Conservation (phyloP, 2,329 filamentous ascomycete genomes). For the Orbilia quercus region DNA sequence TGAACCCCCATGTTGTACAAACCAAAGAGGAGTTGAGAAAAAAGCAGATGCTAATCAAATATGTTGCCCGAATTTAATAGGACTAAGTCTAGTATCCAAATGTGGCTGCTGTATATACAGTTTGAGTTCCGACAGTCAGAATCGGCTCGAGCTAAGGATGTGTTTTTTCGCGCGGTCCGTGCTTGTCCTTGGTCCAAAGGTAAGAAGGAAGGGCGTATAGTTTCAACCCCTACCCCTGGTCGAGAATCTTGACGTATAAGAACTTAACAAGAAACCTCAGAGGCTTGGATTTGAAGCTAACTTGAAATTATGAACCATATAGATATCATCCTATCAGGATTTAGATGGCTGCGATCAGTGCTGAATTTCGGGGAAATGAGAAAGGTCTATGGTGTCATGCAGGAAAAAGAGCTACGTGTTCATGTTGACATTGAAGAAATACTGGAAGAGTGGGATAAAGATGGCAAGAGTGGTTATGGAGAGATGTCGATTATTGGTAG, state of each 20-base stretch:
- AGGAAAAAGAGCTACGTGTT: conserved; percentile 72
- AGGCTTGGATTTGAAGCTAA: conserved; percentile 29
- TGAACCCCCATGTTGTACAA: neutral
- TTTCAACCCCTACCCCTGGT: neutral
- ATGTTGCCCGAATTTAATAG: conserved; percentile 58
- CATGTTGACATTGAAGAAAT: conserved; percentile 68
- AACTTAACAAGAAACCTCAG: neutral
- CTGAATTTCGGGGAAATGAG: conserved; percentile 67
- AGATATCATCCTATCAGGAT: conserved; percentile 70
- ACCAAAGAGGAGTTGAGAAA: neutral
- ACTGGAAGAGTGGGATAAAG: conserved; percentile 61
- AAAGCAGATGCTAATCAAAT: conserved; percentile 2
- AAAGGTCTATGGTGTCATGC: conserved; percentile 69
- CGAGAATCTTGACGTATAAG: neutral
- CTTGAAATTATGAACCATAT: conserved; percentile 18
- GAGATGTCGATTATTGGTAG: conserved; percentile 37
- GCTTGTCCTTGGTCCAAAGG: conserved; percentile 73
- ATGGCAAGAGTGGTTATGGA: conserved; percentile 38
- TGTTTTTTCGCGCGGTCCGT: conserved; percentile 70
- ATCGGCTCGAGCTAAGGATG: conserved; percentile 65
- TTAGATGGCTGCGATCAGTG: conserved; percentile 64
- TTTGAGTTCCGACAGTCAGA: conserved; percentile 66
- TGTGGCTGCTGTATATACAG: conserved; percentile 69
- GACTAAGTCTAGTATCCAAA: conserved; percentile 62
- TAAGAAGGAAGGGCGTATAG: conserved; percentile 33